Percentiles rank a stretch among this genome's conserved stretches.
Conservation (phyloP, 1,139 yeast genomes). For the Candida albicans region DNA sequence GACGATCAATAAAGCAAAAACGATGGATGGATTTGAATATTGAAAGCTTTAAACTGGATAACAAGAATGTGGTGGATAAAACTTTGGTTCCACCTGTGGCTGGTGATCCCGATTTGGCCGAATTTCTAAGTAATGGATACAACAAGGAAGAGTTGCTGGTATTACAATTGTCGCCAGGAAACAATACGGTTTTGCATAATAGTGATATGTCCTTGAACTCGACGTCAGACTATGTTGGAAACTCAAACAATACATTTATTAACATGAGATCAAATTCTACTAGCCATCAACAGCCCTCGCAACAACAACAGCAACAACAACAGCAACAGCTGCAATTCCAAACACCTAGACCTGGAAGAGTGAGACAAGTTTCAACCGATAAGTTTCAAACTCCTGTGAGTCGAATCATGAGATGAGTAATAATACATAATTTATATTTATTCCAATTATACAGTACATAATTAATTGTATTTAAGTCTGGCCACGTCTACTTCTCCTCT, state of each 20-base stretch:
- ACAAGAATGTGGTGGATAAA: constrained; percentile 25
- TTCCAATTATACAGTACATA: neutral
- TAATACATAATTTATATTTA: neutral
- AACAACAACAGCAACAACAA: neutral
- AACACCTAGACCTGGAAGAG: constrained; percentile 41
- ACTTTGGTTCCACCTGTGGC: constrained; percentile 33
- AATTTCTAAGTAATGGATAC: constrained; percentile 8
- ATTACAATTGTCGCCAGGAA: constrained; percentile 1
- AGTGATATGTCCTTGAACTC: constrained; percentile 16
- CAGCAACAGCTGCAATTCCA: constrained; percentile 22
- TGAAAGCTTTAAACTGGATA: constrained; percentile 29
- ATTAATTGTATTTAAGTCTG: constrained; percentile 6
- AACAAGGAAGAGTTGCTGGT: constrained; percentile 2
- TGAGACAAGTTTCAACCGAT: constrained; percentile 42
- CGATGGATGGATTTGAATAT: constrained; percentile 40
- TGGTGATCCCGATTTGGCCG: constrained; percentile 13
- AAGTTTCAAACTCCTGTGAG: constrained; percentile 46
- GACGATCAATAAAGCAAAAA: constrained; percentile 30
- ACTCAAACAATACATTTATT: constrained; percentile 31
- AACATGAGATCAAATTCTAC: constrained; percentile 22
- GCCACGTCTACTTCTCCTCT: constrained; percentile 7
- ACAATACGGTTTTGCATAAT: constrained; percentile 6
- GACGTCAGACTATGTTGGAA: constrained; percentile 29
- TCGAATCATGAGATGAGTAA: constrained; percentile 31
- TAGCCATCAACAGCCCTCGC: constrained; percentile 12